Evolutionary conservation across 352 stramenopile species (phyloP), one percentile per base, ranked within the genome.

Genomic region (Phytopythium montanum): DNA sequence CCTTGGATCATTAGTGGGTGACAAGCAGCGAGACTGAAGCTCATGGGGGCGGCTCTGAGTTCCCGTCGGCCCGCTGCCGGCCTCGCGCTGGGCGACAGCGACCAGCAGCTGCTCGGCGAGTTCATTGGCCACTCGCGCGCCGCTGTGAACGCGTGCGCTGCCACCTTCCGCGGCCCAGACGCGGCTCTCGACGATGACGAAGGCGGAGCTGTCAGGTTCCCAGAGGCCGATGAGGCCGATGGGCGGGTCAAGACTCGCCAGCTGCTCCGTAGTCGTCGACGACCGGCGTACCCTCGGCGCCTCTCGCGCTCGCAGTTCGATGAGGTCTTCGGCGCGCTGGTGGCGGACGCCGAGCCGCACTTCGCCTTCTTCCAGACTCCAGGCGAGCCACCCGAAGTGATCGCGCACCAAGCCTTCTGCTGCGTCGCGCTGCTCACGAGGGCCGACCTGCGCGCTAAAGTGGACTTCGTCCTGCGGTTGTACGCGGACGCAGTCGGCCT

Each of bases 281-380:
- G 34, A 18, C 56, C 52, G 19, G 34, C 44, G 14, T 88, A 88
- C 60, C 67, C 78, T 8, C 76, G 79, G 10, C 70, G 76, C 51
- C 60, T 93, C 33, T 63, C 69, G 21, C 62, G 71, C 8, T 14
- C 52, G 14, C 72, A 87, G 33, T 93, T 93, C 61, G 79, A 91
- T 44, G 83, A 93, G 39, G 64, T 93, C 2, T 91, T 91, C 46
- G 83, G 81, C 14, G 79, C 91, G 74, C 72, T 93, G 3, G 65
- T 93, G 45, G 60, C 73, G 0, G 81, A 93, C 49, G 65, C 72
- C 0, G 71, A 85, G 34, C 83, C 77, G 5, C 83, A 91, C 56
- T 93, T 90, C 36, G 64, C 55, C 33, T 88, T 88, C 53, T 91
- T 91, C 66, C 62, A 79, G 36, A 38, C 62, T 28, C 51, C 50